These are phyloP conservation scores for Neofusicoccum kwambonambiense DNA, from an alignment of 2,329 filamentous ascomycete genomes.

Conservation along the genomic window DNA sequence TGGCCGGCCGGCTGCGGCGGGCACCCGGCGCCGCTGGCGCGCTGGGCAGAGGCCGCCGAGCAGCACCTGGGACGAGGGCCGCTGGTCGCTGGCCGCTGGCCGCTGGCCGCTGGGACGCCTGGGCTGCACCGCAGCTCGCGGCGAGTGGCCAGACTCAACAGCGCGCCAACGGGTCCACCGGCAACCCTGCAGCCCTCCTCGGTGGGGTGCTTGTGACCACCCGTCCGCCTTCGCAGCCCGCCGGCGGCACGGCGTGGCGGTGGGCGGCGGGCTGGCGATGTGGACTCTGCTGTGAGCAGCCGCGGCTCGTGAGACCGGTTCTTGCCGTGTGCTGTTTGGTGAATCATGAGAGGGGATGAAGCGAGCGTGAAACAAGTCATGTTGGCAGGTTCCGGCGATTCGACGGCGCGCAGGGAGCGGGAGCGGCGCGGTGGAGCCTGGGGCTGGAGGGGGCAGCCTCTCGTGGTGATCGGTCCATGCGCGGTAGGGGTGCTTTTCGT, in stretches of 20 bases:
- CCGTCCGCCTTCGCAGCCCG: not conserved
- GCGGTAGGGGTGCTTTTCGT: slow-evolving; percentile 11
- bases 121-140: not conserved
- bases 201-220: slow-evolving; percentile 3
- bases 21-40: not conserved
- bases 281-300: not conserved
- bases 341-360: slow-evolving; percentile 17
- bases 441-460: not conserved
- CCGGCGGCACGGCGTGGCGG: not conserved
- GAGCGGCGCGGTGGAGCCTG: slow-evolving; percentile 13
- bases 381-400: slow-evolving; percentile 15
- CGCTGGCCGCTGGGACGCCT: not conserved
- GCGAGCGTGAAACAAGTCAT: slow-evolving; percentile 17
- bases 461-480: slow-evolving; percentile 17
- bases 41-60: not conserved
- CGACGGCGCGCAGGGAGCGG: slow-evolving; percentile 13
- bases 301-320: slow-evolving; percentile 17
- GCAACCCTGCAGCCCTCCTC: slow-evolving; percentile 1
- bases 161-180: not conserved
- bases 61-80: not conserved
- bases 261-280: not conserved
- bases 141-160: not conserved
- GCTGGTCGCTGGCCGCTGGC: not conserved
- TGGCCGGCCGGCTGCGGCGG: not conserved
- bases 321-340: slow-evolving; percentile 13